Conservation (phyloP, 2,329 filamentous ascomycete genomes). For the Fusarium multiceps region DNA sequence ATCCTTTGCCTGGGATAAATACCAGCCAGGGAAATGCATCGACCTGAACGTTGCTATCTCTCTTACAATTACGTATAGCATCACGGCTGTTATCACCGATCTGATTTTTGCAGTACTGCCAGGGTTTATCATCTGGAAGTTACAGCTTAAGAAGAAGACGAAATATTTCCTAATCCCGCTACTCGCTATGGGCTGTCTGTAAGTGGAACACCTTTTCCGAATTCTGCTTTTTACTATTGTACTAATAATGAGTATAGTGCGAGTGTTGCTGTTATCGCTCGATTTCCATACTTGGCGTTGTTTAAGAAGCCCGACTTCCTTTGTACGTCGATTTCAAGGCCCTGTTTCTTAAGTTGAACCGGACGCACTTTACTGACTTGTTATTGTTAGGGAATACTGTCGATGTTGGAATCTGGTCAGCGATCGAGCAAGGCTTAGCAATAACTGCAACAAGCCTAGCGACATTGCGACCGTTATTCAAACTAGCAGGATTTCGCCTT, state of each 20-base stretch:
- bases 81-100: constrained; percentile 58
- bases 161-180: constrained; percentile 63
- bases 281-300: constrained; percentile 50
- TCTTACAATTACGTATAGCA: constrained; percentile 61
- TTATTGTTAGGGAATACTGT: no score
- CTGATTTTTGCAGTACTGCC: constrained; percentile 61
- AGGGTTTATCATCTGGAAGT: constrained; percentile 61
- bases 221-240: fast-evolving
- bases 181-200: constrained; percentile 65
- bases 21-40: constrained; percentile 44
- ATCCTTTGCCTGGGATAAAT: constrained; percentile 46
- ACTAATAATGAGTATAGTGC: constrained; percentile 45
- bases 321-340: constrained; percentile 39
- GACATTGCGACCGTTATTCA: constrained; percentile 56
- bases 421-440: constrained; percentile 56
- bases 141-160: constrained; percentile 62
- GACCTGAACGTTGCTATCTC: constrained; percentile 55
- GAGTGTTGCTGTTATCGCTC: constrained; percentile 53
- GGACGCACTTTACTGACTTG: not conserved
- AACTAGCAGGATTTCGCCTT: constrained; percentile 26
- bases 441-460: constrained; percentile 58
- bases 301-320: constrained; percentile 54
- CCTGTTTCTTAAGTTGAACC: fast-evolving
- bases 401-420: constrained; percentile 60
- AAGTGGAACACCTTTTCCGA: constrained; percentile 8